Evolutionary conservation across 441 rosid species (phyloP), one percentile per base, ranked within the genome.

Genomic region (Eutrema salsugineum): DNA sequence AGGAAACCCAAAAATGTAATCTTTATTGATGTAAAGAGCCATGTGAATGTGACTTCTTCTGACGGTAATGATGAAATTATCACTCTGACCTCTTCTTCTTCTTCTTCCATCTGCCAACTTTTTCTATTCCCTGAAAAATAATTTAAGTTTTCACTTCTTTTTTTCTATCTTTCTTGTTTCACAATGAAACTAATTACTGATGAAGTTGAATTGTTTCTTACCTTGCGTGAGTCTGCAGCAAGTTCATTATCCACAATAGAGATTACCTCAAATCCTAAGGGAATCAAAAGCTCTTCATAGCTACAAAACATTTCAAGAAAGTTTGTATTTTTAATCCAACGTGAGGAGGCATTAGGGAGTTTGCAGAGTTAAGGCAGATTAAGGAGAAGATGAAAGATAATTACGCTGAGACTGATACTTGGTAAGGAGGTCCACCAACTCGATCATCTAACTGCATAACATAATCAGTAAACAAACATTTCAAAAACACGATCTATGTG

Each of bases 51-150:
- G n/a, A n/a, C n/a, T n/a, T n/a, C n/a, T n/a, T n/a, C n/a, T 4
- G 27, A 24, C 3, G 27, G 27, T 24, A 24, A 24, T 24, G 27
- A 24, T 24, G 27, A 28, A 28, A 30, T 49, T 17, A 61, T 61
- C 5, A 61, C 53, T 39, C 3, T 40, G 16, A 30, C 60, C 39
- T 40, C 62, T 67, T 64, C 65, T 86, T 90, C 83, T 83, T 88
- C 65, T 86, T 90, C 83, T 83, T 88, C 96, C 98, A 92, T 79
- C 94, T 84, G 32, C 91, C 98, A 71, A 87, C 77, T 84, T 83
- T 92, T 79, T 90, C 98, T 62, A 83, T 84, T 67, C 96, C 94
- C 96, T 90, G 85, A 61, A 63, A 47, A 39, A 15, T 19, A 17
- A 7, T 42, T 30, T 11, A 14, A 40, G 11, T 5, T 14, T 14